Percentiles rank a stretch among this genome's conserved stretches.
Conservation (phyloP, 345 rosid genomes). For the Gossypium sturtianum region DNA sequence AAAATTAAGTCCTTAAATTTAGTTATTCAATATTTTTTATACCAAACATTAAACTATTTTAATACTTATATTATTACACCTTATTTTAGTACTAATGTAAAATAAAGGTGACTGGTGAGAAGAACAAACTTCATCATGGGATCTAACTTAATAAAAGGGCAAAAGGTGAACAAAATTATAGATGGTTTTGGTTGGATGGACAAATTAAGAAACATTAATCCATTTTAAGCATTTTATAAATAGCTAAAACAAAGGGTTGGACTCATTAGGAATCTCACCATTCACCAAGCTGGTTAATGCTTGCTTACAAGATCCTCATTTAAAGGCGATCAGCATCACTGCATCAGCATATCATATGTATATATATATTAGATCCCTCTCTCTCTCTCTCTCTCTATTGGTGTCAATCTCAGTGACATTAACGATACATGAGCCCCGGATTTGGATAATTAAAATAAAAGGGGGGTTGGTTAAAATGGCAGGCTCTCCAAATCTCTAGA, state of each 20-base stretch:
- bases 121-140: neutral
- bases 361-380: too few relatives aligned
- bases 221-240: neutral
- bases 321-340: constrained; percentile 8
- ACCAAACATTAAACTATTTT: too few relatives aligned
- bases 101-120: neutral
- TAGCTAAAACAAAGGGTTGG: neutral
- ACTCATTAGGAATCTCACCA: neutral
- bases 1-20: too few relatives aligned
- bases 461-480: neutral
- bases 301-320: constrained; percentile 22
- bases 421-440: too few relatives aligned
- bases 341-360: neutral
- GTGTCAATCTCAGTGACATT: too few relatives aligned
- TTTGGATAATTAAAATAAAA: too few relatives aligned
- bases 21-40: too few relatives aligned
- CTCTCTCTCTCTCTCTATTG: too few relatives aligned
- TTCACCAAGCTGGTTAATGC: constrained; percentile 17
- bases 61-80: too few relatives aligned
- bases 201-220: neutral
- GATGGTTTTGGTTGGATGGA: constrained; percentile 3
- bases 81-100: too few relatives aligned
- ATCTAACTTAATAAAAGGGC: constrained; percentile 3
- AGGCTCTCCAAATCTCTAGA: constrained; percentile 34
- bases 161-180: neutral